phyloP scores from a whole-genome alignment of 352 stramenopile species.

The Peronospora belbahrii region DNA sequence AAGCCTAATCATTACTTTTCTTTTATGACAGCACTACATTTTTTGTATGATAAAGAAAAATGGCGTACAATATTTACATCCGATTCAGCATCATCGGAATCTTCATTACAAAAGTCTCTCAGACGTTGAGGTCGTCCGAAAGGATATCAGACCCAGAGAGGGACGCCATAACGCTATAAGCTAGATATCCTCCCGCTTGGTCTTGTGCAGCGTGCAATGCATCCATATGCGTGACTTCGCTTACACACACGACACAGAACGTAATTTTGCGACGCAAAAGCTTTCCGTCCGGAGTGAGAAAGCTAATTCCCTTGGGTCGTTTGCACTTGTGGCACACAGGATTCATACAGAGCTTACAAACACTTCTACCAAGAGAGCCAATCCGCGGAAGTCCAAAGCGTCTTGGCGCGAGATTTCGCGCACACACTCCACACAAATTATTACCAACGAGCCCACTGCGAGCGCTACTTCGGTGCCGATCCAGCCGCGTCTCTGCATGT shows the following conservation, averaged over 20 bases:
- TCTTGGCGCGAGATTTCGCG: constrained; percentile 7
- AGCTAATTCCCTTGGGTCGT: constrained; percentile 23
- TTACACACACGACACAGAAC: constrained; percentile 33
- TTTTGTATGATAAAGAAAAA: too few relatives aligned
- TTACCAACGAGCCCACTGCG: neutral
- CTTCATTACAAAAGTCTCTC: too few relatives aligned
- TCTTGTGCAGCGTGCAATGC: constrained; percentile 18
- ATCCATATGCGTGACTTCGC: constrained; percentile 28
- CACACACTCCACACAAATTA: constrained; percentile 22
- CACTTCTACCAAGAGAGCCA: constrained; percentile 13
- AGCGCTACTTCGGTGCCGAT: constrained; percentile 5
- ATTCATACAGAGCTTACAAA: constrained; percentile 29
- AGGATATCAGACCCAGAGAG: constrained; percentile 25
- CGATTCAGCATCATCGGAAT: too few relatives aligned
- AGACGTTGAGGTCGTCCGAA: constrained; percentile 23
- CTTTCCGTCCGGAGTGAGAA: constrained; percentile 23
- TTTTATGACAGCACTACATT: too few relatives aligned
- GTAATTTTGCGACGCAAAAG: constrained; percentile 27
- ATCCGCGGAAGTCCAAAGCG: constrained; percentile 16
- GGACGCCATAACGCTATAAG: constrained; percentile 31
- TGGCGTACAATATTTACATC: too few relatives aligned
- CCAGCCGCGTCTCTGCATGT: constrained; percentile 7
- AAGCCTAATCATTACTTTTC: too few relatives aligned
- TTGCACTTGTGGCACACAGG: constrained; percentile 27
- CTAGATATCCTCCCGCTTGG: constrained; percentile 25